Evolutionary conservation across 331 rosid genomes (phyloP).

Genomic region (Cydonia oblonga): DNA sequence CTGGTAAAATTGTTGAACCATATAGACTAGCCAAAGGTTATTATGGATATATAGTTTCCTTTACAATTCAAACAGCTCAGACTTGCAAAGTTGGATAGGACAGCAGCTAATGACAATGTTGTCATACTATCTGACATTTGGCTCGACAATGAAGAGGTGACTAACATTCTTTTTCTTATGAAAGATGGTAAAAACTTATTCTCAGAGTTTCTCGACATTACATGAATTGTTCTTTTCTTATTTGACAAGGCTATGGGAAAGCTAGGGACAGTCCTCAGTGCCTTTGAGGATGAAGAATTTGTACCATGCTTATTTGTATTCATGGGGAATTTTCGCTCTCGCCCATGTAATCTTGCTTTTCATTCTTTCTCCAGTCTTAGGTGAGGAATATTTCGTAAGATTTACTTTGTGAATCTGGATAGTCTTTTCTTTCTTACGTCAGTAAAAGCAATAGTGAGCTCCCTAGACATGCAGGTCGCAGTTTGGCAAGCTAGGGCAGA

Average conservation of each 20-base stretch:
- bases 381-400: constrained; percentile 21
- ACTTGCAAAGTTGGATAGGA: constrained; percentile 59
- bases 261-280: constrained; percentile 59
- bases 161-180: neutral
- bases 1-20: neutral
- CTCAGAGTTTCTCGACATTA: constrained; percentile 16
- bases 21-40: neutral
- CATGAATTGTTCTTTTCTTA: constrained; percentile 29
- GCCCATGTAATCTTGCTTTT: constrained; percentile 73
- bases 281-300: constrained; percentile 65
- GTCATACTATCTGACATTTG: constrained; percentile 80
- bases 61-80: constrained; percentile 51
- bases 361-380: constrained; percentile 63
- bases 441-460: constrained; percentile 10
- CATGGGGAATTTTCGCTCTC: constrained; percentile 93
- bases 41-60: constrained; percentile 16
- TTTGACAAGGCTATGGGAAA: constrained; percentile 69
- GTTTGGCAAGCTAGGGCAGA: constrained; percentile 76
- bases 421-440: constrained; percentile 3
- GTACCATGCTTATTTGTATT: constrained; percentile 82
- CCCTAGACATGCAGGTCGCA: constrained; percentile 42
- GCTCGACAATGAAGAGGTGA: constrained; percentile 87
- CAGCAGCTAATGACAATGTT: constrained; percentile 75
- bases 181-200: neutral
- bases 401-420: neutral